Evolutionary conservation across 805 yeast genomes (phyloP).

Genomic region (Sugiyamaella smithiae): DNA sequence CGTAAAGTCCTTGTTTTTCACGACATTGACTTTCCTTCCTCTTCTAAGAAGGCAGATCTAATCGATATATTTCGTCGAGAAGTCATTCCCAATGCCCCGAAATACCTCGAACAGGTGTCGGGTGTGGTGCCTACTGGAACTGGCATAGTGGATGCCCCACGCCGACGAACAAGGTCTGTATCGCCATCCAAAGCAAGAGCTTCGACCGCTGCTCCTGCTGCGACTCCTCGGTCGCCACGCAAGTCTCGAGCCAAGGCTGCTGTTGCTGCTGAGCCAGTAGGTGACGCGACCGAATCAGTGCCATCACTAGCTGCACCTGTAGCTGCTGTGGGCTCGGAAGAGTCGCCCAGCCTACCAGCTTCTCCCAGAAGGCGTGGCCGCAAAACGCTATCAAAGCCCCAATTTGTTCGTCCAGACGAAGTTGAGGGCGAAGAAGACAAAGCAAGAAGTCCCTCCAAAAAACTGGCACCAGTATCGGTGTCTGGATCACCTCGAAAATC

Average conservation of each 20-base stretch:
- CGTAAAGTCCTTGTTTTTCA: conserved; percentile 63
- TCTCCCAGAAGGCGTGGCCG: conserved; percentile 19
- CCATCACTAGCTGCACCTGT: conserved; percentile 9
- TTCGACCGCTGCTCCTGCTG: background rate
- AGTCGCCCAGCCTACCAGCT: conserved; percentile 1
- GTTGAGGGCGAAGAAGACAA: conserved; percentile 1
- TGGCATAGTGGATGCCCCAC: conserved; percentile 41
- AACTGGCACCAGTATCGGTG: conserved; percentile 12
- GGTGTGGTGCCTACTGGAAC: conserved; percentile 36
- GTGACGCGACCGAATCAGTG: background rate
- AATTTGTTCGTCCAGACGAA: conserved; percentile 12
- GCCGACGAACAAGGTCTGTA: conserved; percentile 17
- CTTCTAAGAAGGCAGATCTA: conserved; percentile 67
- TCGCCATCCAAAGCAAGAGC: conserved; percentile 21
- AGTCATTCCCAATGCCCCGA: conserved; percentile 48
- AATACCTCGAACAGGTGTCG: conserved; percentile 37
- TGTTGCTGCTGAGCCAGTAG: background rate
- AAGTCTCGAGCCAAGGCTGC: conserved; percentile 5
- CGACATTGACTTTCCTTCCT: conserved; percentile 56
- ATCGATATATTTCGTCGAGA: conserved; percentile 56
- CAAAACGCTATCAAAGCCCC: conserved; percentile 17
- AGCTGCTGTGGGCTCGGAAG: conserved; percentile 1
- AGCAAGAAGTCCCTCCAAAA: conserved; percentile 2
- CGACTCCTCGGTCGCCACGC: conserved; percentile 4
- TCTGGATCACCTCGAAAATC: conserved; percentile 15